phyloP scores from a whole-genome alignment of 2,329 filamentous ascomycete species.

The Penicillium sp. region DNA sequence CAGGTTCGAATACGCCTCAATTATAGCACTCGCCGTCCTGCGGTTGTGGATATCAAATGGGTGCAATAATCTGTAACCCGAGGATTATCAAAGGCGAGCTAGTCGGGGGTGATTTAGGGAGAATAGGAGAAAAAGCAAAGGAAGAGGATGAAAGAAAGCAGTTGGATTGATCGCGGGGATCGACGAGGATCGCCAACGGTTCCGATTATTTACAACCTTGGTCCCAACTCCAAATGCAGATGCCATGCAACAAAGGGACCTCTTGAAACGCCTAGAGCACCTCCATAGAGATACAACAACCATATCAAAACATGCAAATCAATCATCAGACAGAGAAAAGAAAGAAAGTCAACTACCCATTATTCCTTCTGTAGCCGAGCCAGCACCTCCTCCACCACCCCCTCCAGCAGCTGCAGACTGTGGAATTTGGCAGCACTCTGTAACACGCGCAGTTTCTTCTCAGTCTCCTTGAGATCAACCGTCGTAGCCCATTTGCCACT shows the following conservation, averaged over 20 bases:
- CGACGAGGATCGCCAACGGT: slow-evolving; percentile 27
- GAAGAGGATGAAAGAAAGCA: slow-evolving; percentile 3
- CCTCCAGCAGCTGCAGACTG: slow-evolving; percentile 78
- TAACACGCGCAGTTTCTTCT: slow-evolving; percentile 71
- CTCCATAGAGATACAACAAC: slow-evolving; percentile 3
- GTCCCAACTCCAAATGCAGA: slow-evolving; percentile 14
- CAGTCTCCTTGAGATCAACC: slow-evolving; percentile 69
- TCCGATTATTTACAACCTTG: slow-evolving; percentile 20
- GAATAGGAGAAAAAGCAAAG: background rate
- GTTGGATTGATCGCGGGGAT: slow-evolving; percentile 17
- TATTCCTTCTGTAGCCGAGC: slow-evolving; percentile 45
- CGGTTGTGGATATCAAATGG: background rate
- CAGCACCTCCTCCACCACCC: slow-evolving; percentile 71
- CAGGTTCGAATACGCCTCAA: slow-evolving; percentile 1
- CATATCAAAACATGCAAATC: slow-evolving; percentile 3
- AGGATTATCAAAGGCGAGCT: background rate
- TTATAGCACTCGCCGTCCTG: background rate
- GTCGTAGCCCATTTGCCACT: slow-evolving; percentile 82
- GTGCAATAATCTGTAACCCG: background rate
- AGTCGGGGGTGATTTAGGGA: background rate
- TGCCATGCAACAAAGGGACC: slow-evolving; percentile 8
- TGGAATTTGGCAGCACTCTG: slow-evolving; percentile 78
- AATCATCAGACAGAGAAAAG: background rate
- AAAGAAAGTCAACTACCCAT: background rate
- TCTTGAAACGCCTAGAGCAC: slow-evolving; percentile 14